Conservation (phyloP, 1,284 basidiomycete species). For the Ganoderma lingzhi region DNA sequence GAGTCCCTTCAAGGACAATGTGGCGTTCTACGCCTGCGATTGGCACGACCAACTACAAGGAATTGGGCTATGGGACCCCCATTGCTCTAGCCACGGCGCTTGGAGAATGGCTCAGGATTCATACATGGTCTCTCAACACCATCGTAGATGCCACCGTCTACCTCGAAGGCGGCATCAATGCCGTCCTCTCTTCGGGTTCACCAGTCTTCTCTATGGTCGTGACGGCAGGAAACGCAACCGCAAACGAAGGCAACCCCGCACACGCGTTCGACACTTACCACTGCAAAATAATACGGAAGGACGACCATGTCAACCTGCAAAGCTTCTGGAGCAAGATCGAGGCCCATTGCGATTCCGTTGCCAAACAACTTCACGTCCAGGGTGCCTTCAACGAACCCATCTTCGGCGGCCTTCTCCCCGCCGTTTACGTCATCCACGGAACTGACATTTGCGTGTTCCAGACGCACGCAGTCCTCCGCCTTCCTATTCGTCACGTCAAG, state of each 20-base stretch:
- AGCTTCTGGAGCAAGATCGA: not conserved
- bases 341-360: not conserved
- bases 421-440: not conserved
- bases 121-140: constrained; percentile 1
- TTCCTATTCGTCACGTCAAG: not conserved
- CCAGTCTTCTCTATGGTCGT: not conserved
- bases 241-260: not conserved
- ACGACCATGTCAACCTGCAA: not conserved
- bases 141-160: not conserved
- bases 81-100: not conserved
- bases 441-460: not conserved
- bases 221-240: not conserved
- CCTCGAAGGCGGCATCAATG: not conserved
- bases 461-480: not conserved
- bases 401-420: constrained; percentile 4
- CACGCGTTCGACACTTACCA: not conserved
- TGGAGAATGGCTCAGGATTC: not conserved
- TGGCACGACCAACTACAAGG: not conserved
- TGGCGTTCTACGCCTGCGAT: not conserved
- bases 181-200: not conserved
- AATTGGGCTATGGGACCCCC: not conserved
- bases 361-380: not conserved
- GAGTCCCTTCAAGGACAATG: not conserved
- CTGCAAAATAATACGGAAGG: not conserved
- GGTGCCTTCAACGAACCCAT: not conserved